Percentiles rank a stretch among this genome's conserved stretches.
These are phyloP conservation scores for Aspergillus chevalieri DNA, from an alignment of 2,329 filamentous ascomycete species.

Conservation along the genomic window DNA sequence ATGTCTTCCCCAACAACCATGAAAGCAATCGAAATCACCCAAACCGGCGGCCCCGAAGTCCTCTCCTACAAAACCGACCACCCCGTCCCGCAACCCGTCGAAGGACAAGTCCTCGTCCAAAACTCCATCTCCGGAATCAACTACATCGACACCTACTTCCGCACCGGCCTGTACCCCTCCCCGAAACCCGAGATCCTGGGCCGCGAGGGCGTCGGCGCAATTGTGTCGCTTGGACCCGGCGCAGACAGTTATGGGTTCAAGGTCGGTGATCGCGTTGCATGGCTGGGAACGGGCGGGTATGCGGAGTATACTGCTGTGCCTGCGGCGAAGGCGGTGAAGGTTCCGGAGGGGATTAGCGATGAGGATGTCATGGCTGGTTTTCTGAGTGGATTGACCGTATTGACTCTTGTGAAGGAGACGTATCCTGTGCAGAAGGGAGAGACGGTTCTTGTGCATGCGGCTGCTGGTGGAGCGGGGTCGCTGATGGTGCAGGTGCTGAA, in stretches of 20 bases:
- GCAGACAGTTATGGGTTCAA: slow-evolving; percentile 49
- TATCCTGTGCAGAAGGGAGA: slow-evolving; percentile 66
- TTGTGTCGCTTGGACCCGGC: slow-evolving; percentile 57
- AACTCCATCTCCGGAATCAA: slow-evolving; percentile 79
- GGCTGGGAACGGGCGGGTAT: slow-evolving; percentile 53
- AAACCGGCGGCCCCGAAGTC: slow-evolving; percentile 66
- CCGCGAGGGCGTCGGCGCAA: slow-evolving; percentile 67
- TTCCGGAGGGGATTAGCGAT: slow-evolving; percentile 58
- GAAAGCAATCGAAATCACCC: slow-evolving; percentile 66
- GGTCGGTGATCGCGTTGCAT: slow-evolving; percentile 66
- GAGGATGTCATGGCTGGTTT: slow-evolving; percentile 62
- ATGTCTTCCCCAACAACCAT: slow-evolving; percentile 58
- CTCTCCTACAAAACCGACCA: slow-evolving; percentile 65
- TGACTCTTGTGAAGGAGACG: slow-evolving; percentile 71
- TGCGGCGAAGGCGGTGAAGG: slow-evolving; percentile 50
- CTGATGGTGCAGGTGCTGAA: slow-evolving; percentile 70
- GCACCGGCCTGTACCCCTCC: slow-evolving; percentile 71
- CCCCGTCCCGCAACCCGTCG: slow-evolving; percentile 61
- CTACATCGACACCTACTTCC: slow-evolving; percentile 90
- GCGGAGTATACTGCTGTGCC: slow-evolving; percentile 55
- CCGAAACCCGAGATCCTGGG: slow-evolving; percentile 69
- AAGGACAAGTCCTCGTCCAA: slow-evolving; percentile 71
- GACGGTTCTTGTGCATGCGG: slow-evolving; percentile 78
- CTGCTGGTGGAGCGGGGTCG: slow-evolving; percentile 73
- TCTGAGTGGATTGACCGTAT: slow-evolving; percentile 77